These are phyloP conservation scores for Wickerhamiella dianesei DNA, from an alignment of 805 yeast species.

Conservation along the genomic window DNA sequence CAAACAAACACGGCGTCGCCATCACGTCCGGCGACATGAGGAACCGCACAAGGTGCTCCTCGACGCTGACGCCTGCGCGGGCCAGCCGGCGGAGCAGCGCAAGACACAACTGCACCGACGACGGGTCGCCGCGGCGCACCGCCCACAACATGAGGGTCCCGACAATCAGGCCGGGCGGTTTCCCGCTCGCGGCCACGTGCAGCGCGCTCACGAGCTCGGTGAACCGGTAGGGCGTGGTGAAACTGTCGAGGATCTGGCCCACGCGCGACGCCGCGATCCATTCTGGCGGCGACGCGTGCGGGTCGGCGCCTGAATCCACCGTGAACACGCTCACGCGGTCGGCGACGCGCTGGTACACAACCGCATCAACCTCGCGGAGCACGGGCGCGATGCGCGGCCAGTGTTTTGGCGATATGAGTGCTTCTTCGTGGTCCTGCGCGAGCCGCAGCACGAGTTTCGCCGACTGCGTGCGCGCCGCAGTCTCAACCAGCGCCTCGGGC, in stretches of 20 bases:
- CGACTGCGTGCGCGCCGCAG: background rate
- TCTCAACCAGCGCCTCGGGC: background rate
- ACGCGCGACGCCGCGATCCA: constrained; percentile 11
- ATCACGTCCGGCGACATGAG: constrained; percentile 14
- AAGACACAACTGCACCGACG: constrained; percentile 11
- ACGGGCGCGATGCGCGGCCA: constrained; percentile 8
- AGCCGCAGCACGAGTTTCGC: background rate
- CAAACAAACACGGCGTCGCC: constrained; percentile 12
- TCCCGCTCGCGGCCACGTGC: constrained; percentile 1
- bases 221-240: constrained; percentile 17
- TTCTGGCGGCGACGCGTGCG: constrained; percentile 5
- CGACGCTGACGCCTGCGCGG: constrained; percentile 7
- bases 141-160: constrained; percentile 13
- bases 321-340: constrained; percentile 15
- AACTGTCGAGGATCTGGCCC: constrained; percentile 21
- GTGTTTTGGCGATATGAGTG: constrained; percentile 7
- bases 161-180: constrained; percentile 4
- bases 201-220: constrained; percentile 11
- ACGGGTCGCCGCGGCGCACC: constrained; percentile 6
- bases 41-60: constrained; percentile 14
- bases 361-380: constrained; percentile 1
- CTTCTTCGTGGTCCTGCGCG: background rate
- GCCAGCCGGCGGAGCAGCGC: constrained; percentile 13
- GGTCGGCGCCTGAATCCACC: constrained; percentile 3
- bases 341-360: constrained; percentile 6